Conservation (phyloP, 2,329 filamentous ascomycete species). For the Monosporascus sp. region DNA sequence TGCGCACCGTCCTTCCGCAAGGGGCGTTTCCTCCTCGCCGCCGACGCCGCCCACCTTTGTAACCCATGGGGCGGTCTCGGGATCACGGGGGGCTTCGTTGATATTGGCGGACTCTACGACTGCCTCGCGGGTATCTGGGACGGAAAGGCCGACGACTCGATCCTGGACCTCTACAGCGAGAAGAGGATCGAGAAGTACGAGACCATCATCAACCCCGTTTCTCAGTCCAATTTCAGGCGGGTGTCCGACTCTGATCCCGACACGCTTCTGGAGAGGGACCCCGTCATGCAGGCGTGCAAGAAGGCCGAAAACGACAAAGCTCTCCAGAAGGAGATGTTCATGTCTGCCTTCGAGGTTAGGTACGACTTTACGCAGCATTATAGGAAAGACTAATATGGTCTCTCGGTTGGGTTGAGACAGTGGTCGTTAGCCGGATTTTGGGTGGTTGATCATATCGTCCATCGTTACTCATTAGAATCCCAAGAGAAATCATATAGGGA, state of each 20-base stretch:
- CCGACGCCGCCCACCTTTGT: conserved; percentile 55
- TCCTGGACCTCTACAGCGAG: conserved; percentile 40
- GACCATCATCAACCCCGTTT: conserved; percentile 37
- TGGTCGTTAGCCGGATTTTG: too few relatives aligned
- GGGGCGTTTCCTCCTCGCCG: conserved; percentile 50
- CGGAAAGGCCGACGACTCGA: conserved; percentile 35
- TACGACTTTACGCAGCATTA: conserved; percentile 43
- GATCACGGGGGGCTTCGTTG: conserved; percentile 59
- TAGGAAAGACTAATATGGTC: conserved; percentile 13
- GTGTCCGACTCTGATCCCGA: conserved; percentile 35
- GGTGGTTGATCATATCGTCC: too few relatives aligned
- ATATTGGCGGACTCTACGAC: conserved; percentile 56
- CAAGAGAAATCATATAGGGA: too few relatives aligned
- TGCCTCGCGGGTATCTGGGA: conserved; percentile 45
- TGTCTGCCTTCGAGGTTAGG: conserved; percentile 30
- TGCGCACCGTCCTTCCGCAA: conserved; percentile 52
- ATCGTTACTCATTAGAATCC: too few relatives aligned
- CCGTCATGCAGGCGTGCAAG: conserved; percentile 33
- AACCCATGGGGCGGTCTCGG: conserved; percentile 55
- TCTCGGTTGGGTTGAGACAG: too few relatives aligned
- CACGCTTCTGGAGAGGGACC: conserved; percentile 32
- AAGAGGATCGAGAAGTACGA: conserved; percentile 40
- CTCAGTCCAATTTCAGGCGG: conserved; percentile 37
- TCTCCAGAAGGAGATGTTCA: conserved; percentile 28
- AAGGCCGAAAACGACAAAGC: conserved; percentile 28